phyloP scores from a whole-genome alignment of 2,329 filamentous ascomycete species.

The Calonectria hawksworthii region DNA sequence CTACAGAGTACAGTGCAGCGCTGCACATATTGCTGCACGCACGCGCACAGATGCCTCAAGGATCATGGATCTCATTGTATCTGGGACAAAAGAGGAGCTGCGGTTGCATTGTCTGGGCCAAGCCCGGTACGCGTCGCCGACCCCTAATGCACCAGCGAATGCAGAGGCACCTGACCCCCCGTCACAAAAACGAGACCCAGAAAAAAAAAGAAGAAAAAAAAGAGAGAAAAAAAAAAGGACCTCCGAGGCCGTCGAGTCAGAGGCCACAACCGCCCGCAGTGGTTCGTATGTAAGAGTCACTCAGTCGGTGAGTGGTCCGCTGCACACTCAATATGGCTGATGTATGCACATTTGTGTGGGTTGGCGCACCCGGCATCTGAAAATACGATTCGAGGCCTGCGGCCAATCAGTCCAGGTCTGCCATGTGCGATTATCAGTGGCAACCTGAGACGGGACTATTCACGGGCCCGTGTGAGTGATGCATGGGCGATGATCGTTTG shows the following conservation, averaged over 20 bases:
- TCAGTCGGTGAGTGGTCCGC: constrained; percentile 46
- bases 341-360: constrained; percentile 10
- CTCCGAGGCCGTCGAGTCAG: constrained; percentile 27
- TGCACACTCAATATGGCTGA: constrained; percentile 23
- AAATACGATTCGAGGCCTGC: neutral
- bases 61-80: constrained; percentile 30
- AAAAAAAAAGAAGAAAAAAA: neutral
- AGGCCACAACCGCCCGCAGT: constrained; percentile 36
- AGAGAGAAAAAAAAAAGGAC: constrained; percentile 20
- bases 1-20: constrained; percentile 4
- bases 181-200: constrained; percentile 9
- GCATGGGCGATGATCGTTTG: neutral
- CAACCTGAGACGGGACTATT: neutral
- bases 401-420: neutral
- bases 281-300: constrained; percentile 43
- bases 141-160: constrained; percentile 16
- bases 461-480: neutral
- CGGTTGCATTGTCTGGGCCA: constrained; percentile 19
- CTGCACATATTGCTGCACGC: neutral
- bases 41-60: constrained; percentile 10
- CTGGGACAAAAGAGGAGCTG: constrained; percentile 22
- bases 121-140: constrained; percentile 18
- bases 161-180: constrained; percentile 21
- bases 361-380: neutral
- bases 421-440: neutral